phyloP scores from a whole-genome alignment of 2,329 filamentous ascomycete species.

The Chalaropsis ovoidea region DNA sequence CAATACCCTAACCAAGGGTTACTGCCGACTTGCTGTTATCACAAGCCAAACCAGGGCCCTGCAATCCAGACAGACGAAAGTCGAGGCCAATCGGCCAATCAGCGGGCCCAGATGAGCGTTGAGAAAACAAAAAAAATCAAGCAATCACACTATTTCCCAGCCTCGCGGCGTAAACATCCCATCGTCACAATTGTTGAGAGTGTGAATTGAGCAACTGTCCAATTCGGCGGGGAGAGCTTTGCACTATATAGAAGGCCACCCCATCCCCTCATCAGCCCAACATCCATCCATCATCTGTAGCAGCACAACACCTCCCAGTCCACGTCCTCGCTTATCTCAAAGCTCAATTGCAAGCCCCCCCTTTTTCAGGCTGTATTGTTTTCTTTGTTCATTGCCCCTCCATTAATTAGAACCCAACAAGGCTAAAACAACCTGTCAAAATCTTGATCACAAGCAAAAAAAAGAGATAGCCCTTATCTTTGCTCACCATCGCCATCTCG shows the following conservation, averaged over 20 bases:
- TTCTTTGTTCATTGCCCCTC: slow-evolving; percentile 10
- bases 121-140: slow-evolving; percentile 14
- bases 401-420: slow-evolving; percentile 9
- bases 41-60: slow-evolving; percentile 15
- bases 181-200: not conserved
- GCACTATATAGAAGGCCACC: not conserved
- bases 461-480: not conserved
- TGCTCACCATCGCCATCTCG: not conserved
- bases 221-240: not conserved
- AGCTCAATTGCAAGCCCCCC: not conserved
- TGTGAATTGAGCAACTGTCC: no score
- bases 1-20: not conserved
- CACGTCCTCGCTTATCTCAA: not conserved
- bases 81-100: slow-evolving; percentile 11
- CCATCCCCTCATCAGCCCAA: no score
- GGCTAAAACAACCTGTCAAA: slow-evolving; percentile 3
- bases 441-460: not conserved
- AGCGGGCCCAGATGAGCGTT: not conserved
- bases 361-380: slow-evolving; percentile 16
- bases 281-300: not conserved
- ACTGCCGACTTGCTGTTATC: not conserved
- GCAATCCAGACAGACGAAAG: not conserved
- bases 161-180: not conserved
- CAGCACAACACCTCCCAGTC: not conserved
- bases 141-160: slow-evolving; percentile 6